Base-by-base conservation (phyloP, 108 stramenopile genomes). In the Licmophora abbreviata region DNA sequence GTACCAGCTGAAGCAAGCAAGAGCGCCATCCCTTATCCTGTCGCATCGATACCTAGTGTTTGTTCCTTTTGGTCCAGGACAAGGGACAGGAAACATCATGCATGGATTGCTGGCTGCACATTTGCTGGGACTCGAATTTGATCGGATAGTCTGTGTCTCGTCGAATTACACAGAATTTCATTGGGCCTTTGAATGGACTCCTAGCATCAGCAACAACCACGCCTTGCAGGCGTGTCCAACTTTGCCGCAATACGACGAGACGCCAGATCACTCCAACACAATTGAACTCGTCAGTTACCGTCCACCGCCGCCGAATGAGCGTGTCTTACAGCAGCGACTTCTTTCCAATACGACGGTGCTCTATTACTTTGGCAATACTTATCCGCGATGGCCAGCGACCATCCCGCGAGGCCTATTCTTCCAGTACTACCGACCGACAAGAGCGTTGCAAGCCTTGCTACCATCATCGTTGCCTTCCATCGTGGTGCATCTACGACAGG, bases 81-180 rank as follows among this genome's bases (percentile, higher is more conserved):
- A 76, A 62, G 75, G 75, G 38, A 31, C 48, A 6, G 75, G 75
- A 18, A 76, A 76, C 44, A 18, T 68, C 20, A 57, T 71, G 54
- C 58, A 54, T 36, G 75, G 75, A 12, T 25, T 71, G 10, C 44
- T 71, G 26, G 70, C 70, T 8, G 70, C 70, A 1, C 75, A 71
- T 44, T 34, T 59, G 36, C 45, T 76, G 40, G 75, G 48, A 18
- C 35, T 36, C n/a, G 75, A 76, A 54, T 76, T 68, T 36, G 34
- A 57, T 43, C 61, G 75, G 11, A 71, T 44, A 14, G 56, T 76
- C 34, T 76, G 75, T 64, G 65, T 72, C 40, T 30, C 17, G 27
- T 2, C 35, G 10, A 8, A 43, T 7, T 56, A 29, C 36, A 17
- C 48, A 36, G 55, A 26, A 5, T 63, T 63, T 49, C 33, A 29